phyloP scores from a whole-genome alignment of 208 protist species.

The Leishmania mexicana region DNA sequence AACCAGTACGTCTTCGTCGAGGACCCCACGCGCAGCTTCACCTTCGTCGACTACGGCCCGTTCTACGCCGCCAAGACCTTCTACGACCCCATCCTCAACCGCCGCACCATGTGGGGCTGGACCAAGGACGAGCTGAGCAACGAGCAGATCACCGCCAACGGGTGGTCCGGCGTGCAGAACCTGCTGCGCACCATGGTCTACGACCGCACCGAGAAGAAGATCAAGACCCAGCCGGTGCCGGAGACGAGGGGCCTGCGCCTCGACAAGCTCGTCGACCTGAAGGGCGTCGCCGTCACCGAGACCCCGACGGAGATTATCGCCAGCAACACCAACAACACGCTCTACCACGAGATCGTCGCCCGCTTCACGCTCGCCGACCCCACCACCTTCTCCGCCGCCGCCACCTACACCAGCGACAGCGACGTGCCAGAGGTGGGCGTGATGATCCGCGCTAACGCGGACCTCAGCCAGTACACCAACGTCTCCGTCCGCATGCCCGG shows the following conservation, averaged over 20 bases:
- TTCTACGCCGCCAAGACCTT: conserved; percentile 56
- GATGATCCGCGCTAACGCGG: conserved; percentile 28
- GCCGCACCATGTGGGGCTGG: conserved; percentile 55
- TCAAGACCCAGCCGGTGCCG: conserved; percentile 41
- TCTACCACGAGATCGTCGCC: conserved; percentile 48
- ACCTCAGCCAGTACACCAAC: conserved; percentile 25
- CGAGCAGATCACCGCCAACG: conserved; percentile 33
- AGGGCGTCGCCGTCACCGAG: conserved; percentile 10
- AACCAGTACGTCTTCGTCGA: conserved; percentile 41
- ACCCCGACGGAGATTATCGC: conserved; percentile 19
- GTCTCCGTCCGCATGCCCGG: conserved; percentile 46
- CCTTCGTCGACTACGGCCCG: conserved; percentile 51
- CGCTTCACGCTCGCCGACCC: conserved; percentile 35
- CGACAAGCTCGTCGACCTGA: conserved; percentile 9
- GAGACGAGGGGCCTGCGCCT: conserved; percentile 39
- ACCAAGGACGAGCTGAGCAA: conserved; percentile 44
- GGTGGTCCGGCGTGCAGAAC: conserved; percentile 58
- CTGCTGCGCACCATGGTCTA: conserved; percentile 48
- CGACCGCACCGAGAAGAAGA: conserved; percentile 38
- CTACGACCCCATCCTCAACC: conserved; percentile 54
- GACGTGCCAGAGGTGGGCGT: conserved; percentile 45
- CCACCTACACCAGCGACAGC: conserved; percentile 18
- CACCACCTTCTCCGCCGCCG: conserved; percentile 15
- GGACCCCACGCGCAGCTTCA: conserved; percentile 34
- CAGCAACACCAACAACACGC: conserved; percentile 22